A percentile compares a stretch with the other conserved stretches of the same genome.
phyloP scores from a whole-genome alignment of 1,139 yeast species.

The Pichia sorboxylosa region DNA sequence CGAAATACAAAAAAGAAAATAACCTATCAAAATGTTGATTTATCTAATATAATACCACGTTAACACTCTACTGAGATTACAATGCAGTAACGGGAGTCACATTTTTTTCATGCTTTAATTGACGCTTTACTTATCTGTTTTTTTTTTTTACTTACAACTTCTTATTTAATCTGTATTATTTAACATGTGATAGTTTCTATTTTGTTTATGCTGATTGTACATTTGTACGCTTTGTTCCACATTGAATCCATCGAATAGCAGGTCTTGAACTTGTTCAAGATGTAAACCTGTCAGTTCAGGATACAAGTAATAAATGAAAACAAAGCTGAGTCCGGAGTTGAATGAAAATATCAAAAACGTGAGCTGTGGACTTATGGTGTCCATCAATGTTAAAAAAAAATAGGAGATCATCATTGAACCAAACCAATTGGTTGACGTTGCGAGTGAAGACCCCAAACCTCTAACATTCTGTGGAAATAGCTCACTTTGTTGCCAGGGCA shows the following conservation, averaged over 20 bases:
- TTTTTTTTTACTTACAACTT: background rate
- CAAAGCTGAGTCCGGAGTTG: slow-evolving; percentile 34
- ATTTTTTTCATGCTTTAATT: no score
- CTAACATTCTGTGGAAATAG: slow-evolving; percentile 46
- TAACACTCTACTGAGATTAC: no score
- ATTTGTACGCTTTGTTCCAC: slow-evolving; percentile 33
- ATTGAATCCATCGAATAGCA: slow-evolving; percentile 39
- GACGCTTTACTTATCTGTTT: background rate
- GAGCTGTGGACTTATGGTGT: slow-evolving; percentile 41
- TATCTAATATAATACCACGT: slow-evolving; percentile 1
- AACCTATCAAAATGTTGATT: slow-evolving; percentile 6
- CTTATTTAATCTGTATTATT: background rate
- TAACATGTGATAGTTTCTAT: background rate
- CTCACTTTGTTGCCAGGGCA: slow-evolving; percentile 56
- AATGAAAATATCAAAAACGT: slow-evolving; percentile 43
- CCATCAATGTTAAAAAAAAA: slow-evolving; percentile 44
- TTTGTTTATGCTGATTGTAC: slow-evolving; percentile 19
- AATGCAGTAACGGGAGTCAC: no score
- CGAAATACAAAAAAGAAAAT: slow-evolving; percentile 5
- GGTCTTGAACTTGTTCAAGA: slow-evolving; percentile 42
- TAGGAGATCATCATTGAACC: slow-evolving; percentile 46
- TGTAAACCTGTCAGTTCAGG: slow-evolving; percentile 49
- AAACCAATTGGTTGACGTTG: slow-evolving; percentile 48
- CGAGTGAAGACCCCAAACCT: slow-evolving; percentile 44
- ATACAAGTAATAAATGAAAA: slow-evolving; percentile 37